Evolutionary conservation across 805 yeast genomes (phyloP).

Genomic region (Hagleromyces aurorensis): DNA sequence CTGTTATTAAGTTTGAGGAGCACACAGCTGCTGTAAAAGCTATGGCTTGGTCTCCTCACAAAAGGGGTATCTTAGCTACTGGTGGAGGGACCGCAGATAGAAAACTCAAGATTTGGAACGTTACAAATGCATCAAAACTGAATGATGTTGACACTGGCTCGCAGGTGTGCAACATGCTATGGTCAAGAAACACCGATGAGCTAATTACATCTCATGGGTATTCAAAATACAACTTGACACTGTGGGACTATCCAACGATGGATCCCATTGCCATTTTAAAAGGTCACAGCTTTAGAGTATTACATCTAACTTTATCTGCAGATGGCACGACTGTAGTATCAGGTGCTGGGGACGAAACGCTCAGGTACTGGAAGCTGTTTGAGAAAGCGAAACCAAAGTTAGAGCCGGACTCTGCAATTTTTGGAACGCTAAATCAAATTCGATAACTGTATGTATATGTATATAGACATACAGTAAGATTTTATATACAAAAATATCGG

Average conservation of each 20-base stretch:
- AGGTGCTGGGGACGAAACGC: conserved; percentile 97
- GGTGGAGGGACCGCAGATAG: conserved; percentile 98
- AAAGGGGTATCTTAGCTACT: conserved; percentile 82
- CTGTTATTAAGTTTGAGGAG: conserved; percentile 66
- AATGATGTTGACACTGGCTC: conserved; percentile 91
- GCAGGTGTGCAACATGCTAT: conserved; percentile 87
- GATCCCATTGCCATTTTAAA: conserved; percentile 88
- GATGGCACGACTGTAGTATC: conserved; percentile 96
- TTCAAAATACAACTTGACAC: conserved; percentile 78
- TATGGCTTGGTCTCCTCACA: conserved; percentile 96
- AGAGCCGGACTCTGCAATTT: conserved; percentile 53
- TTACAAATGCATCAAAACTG: conserved; percentile 63
- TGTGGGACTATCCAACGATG: conserved; percentile 91
- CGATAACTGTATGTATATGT: conserved; percentile 33
- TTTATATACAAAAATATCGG: not conserved
- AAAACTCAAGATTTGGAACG: conserved; percentile 86
- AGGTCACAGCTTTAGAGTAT: conserved; percentile 89
- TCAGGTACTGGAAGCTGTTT: conserved; percentile 92
- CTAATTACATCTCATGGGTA: conserved; percentile 93
- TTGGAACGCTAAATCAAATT: conserved; percentile 69
- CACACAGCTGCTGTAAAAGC: conserved; percentile 97
- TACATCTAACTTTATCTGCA: conserved; percentile 83
- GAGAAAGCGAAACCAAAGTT: conserved; percentile 59
- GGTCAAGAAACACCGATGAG: conserved; percentile 91
- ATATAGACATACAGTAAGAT: conserved; percentile 1